Conservation (phyloP, 371 early-diverging fungal genomes). For the Quaeritorhiza haematococci region DNA sequence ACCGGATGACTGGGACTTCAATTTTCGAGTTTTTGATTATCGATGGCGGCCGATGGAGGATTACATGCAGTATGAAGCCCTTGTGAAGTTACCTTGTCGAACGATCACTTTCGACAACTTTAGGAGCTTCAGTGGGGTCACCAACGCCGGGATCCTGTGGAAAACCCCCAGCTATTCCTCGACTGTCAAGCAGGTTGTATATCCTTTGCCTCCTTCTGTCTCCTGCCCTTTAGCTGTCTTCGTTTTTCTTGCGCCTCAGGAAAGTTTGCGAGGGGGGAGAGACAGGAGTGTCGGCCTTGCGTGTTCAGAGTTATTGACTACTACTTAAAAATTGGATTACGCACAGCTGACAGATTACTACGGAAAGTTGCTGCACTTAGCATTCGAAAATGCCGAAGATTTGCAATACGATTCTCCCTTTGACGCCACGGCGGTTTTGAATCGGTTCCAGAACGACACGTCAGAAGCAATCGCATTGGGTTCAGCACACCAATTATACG, state of each 20-base stretch:
- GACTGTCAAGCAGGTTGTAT: too few relatives aligned
- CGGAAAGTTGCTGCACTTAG: conserved; percentile 7
- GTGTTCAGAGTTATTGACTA: too few relatives aligned
- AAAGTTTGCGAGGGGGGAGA: too few relatives aligned
- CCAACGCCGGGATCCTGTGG: conserved; percentile 10
- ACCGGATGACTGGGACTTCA: not conserved
- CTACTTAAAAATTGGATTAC: too few relatives aligned
- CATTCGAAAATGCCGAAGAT: conserved; percentile 14
- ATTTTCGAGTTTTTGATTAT: conserved; percentile 3
- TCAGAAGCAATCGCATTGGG: conserved; percentile 20
- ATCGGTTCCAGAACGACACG: conserved; percentile 13
- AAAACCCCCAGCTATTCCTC: conserved; percentile 26
- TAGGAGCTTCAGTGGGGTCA: conserved; percentile 12
- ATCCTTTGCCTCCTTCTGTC: too few relatives aligned
- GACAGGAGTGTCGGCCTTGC: too few relatives aligned
- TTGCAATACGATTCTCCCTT: conserved; percentile 21
- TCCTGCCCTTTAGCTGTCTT: too few relatives aligned
- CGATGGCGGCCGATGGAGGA: conserved; percentile 22
- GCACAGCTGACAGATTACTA: conserved; percentile 28
- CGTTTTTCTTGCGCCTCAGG: too few relatives aligned
- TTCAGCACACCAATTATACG: conserved; percentile 28
- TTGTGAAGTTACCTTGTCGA: conserved; percentile 22
- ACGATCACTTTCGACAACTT: conserved; percentile 27
- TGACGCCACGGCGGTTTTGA: conserved; percentile 4
- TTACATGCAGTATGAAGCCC: conserved; percentile 24